A percentile compares a stretch with the other conserved stretches of the same genome.
Evolutionary conservation across 305 asterid species (phyloP).

Genomic region (Striga hermonthica): DNA sequence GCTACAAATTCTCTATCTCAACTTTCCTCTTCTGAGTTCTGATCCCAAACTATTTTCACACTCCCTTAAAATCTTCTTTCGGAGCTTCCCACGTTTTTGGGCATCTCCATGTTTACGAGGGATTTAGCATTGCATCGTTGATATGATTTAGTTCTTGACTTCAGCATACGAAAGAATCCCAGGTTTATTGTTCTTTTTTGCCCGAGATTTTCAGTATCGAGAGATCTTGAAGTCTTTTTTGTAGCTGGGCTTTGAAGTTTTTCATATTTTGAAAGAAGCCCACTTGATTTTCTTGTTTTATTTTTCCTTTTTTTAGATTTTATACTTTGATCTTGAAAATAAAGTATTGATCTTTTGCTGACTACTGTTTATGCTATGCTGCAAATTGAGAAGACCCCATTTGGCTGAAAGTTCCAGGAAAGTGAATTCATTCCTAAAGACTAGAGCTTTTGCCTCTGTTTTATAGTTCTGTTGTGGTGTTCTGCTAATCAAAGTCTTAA

Average conservation of each 20-base stretch:
- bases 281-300: neutral
- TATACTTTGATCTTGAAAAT: neutral
- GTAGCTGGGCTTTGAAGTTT: neutral
- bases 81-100: neutral
- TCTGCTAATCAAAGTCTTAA: too few species aligned
- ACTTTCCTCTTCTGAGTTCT: neutral
- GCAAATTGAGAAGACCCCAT: neutral
- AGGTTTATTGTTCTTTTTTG: neutral
- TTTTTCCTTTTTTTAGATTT: neutral
- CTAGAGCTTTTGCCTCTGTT: too few species aligned
- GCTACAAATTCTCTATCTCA: neutral
- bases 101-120: neutral
- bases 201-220: neutral
- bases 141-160: too few species aligned
- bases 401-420: neutral
- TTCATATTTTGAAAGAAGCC: neutral
- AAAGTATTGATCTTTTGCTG: neutral
- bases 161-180: neutral
- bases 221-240: neutral
- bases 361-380: neutral
- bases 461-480: too few species aligned
- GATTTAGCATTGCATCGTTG: too few species aligned
- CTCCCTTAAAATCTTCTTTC: neutral
- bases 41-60: neutral
- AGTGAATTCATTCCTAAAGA: neutral